These are phyloP conservation scores for Balansia obtecta DNA, from an alignment of 2,329 filamentous ascomycete species.

Conservation along the genomic window DNA sequence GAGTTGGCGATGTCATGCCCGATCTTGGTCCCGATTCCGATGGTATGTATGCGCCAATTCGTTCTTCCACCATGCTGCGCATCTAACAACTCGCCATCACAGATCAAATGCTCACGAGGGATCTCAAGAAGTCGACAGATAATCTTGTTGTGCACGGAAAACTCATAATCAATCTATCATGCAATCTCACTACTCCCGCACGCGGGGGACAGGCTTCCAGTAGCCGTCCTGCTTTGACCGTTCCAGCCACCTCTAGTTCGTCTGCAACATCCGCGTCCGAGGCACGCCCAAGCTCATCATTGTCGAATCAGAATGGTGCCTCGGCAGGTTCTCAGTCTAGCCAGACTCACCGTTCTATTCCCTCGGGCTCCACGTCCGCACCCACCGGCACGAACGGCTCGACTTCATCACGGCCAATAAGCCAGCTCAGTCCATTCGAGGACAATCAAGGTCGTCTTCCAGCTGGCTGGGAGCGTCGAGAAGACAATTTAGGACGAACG, in stretches of 20 bases:
- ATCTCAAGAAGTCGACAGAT: conserved; percentile 95
- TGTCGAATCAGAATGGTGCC: conserved; percentile 36
- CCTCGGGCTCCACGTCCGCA: conserved; percentile 27
- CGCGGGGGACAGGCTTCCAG: conserved; percentile 35
- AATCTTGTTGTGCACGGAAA: conserved; percentile 97
- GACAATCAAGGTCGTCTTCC: conserved; percentile 89
- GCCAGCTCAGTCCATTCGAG: conserved; percentile 76
- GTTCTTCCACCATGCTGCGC: not conserved
- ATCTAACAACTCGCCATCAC: conserved; percentile 25
- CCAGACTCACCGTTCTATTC: conserved; percentile 34
- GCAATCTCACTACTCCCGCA: conserved; percentile 65
- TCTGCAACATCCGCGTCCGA: conserved; percentile 32
- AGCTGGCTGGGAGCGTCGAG: conserved; percentile 87
- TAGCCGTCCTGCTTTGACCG: conserved; percentile 32
- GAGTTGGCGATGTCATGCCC: conserved; percentile 77
- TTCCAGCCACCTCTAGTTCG: conserved; percentile 31
- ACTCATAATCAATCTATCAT: conserved; percentile 91
- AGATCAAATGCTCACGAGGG: conserved; percentile 98
- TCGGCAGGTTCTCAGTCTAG: conserved; percentile 26
- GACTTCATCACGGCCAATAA: conserved; percentile 20
- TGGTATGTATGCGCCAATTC: conserved; percentile 44
- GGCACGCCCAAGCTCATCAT: conserved; percentile 39
- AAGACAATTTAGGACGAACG: conserved; percentile 87
- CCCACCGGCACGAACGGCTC: conserved; percentile 17
- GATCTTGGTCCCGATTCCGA: conserved; percentile 82